Evolutionary conservation across 768 basidiomycete species (phyloP).

Genomic region (Mycena polygramma): DNA sequence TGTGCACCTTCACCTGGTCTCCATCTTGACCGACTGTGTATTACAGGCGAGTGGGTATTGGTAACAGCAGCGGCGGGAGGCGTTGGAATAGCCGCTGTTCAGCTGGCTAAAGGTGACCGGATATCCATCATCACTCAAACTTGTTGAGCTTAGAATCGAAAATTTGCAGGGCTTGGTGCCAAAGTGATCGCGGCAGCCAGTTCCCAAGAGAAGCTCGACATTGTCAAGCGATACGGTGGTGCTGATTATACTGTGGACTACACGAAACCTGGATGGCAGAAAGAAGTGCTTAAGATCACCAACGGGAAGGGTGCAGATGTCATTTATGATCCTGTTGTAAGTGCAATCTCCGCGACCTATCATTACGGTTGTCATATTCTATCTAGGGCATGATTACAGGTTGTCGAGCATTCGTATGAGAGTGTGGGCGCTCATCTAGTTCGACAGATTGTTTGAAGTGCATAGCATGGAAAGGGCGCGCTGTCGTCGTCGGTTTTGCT

Average conservation of each 20-base stretch:
- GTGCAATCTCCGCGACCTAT: constrained; percentile 24
- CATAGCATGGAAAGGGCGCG: constrained; percentile 94
- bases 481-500: constrained; percentile 94
- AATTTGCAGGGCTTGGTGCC: constrained; percentile 81
- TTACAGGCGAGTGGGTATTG: constrained; percentile 88
- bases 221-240: constrained; percentile 81
- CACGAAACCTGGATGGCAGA: constrained; percentile 84
- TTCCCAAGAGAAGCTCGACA: constrained; percentile 81
- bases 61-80: constrained; percentile 97
- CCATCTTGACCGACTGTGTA: constrained; percentile 5
- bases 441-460: constrained; percentile 85
- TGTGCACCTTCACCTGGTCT: not conserved
- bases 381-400: constrained; percentile 34
- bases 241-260: constrained; percentile 92
- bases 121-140: not conserved
- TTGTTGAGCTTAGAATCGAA: constrained; percentile 2
- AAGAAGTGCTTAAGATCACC: constrained; percentile 88
- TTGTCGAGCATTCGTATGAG: not conserved
- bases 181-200: constrained; percentile 96
- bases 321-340: constrained; percentile 86
- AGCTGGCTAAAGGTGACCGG: constrained; percentile 86
- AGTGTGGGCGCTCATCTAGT: not conserved
- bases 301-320: constrained; percentile 88
- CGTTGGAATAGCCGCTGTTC: constrained; percentile 92
- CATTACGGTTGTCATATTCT: not conserved